These are phyloP conservation scores for Candida suzukii DNA, from an alignment of 805 yeast species.

Conservation along the genomic window DNA sequence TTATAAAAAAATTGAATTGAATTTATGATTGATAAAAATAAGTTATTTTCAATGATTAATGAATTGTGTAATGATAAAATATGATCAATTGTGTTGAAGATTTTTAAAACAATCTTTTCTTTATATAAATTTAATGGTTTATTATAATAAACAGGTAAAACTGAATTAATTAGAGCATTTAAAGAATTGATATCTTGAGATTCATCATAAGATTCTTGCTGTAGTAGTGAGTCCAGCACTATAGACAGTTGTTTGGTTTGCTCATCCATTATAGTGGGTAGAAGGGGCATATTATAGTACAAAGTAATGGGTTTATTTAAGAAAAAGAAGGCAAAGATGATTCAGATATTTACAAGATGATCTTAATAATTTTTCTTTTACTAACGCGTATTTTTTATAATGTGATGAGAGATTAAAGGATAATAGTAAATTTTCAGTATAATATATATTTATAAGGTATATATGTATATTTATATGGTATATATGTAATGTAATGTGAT, in stretches of 20 bases:
- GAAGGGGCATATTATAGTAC: too few relatives aligned
- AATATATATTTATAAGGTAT: too few relatives aligned
- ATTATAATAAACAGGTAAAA: slow-evolving; percentile 19
- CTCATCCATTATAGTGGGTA: slow-evolving; percentile 5
- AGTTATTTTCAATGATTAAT: slow-evolving; percentile 15
- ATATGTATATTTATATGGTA: too few relatives aligned
- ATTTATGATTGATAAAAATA: slow-evolving; percentile 12
- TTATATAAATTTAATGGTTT: slow-evolving; percentile 8
- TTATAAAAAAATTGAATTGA: slow-evolving; percentile 20
- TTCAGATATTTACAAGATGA: too few relatives aligned
- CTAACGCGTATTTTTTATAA: too few relatives aligned
- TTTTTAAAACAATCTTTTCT: slow-evolving; percentile 15
- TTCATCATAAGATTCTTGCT: slow-evolving; percentile 17
- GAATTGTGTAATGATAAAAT: slow-evolving; percentile 17
- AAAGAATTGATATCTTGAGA: slow-evolving; percentile 22
- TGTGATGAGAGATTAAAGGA: too few relatives aligned
- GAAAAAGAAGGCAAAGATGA: too few relatives aligned
- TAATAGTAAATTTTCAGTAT: too few relatives aligned
- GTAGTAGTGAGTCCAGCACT: slow-evolving; percentile 20
- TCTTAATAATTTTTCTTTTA: too few relatives aligned
- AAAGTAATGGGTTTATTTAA: too few relatives aligned
- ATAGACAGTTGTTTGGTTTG: slow-evolving; percentile 19
- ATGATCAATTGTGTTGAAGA: slow-evolving; percentile 19
- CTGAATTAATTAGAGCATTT: slow-evolving; percentile 20
- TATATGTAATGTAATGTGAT: too few relatives aligned